These are phyloP conservation scores for Cucurbitaria berberidis DNA, from an alignment of 2,329 filamentous ascomycete species.

Conservation along the genomic window DNA sequence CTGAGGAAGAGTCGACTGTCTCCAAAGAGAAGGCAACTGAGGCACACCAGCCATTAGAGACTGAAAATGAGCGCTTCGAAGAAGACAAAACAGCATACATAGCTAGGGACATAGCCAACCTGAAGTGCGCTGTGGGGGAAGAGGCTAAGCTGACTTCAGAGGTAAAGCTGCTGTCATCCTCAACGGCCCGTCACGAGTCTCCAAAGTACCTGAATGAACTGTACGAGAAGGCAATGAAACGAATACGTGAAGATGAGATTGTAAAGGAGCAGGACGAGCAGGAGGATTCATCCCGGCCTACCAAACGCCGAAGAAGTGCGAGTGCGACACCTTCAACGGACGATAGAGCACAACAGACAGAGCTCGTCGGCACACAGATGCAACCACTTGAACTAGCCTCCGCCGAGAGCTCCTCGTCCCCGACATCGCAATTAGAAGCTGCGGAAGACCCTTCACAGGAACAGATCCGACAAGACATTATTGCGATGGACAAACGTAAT, in stretches of 20 bases:
- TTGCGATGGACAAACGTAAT: constrained; percentile 1
- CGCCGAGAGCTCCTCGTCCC: constrained; percentile 17
- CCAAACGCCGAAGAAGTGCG: constrained; percentile 24
- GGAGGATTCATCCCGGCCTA: constrained; percentile 6
- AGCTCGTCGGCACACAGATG: constrained; percentile 13
- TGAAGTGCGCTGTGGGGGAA: constrained; percentile 1
- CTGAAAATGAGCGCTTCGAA: constrained; percentile 18
- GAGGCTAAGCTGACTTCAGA: constrained; percentile 8
- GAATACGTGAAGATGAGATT: constrained; percentile 17
- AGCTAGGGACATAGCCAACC: constrained; percentile 7
- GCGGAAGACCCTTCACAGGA: constrained; percentile 5
- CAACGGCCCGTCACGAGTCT: constrained; percentile 32
- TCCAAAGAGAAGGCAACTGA: neutral
- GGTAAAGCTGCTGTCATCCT: constrained; percentile 22
- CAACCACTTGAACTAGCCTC: constrained; percentile 35
- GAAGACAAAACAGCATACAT: constrained; percentile 23
- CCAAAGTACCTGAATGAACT: constrained; percentile 28
- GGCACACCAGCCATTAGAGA: neutral
- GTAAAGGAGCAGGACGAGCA: constrained; percentile 6
- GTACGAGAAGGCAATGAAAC: constrained; percentile 29
- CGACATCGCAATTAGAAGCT: constrained; percentile 8
- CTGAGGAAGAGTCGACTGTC: neutral
- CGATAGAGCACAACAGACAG: neutral
- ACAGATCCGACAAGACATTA: constrained; percentile 7
- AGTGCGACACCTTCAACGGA: constrained; percentile 10